Evolutionary conservation across 2,329 filamentous ascomycete genomes (phyloP).

Genomic region (Atkinsonella texensis): DNA sequence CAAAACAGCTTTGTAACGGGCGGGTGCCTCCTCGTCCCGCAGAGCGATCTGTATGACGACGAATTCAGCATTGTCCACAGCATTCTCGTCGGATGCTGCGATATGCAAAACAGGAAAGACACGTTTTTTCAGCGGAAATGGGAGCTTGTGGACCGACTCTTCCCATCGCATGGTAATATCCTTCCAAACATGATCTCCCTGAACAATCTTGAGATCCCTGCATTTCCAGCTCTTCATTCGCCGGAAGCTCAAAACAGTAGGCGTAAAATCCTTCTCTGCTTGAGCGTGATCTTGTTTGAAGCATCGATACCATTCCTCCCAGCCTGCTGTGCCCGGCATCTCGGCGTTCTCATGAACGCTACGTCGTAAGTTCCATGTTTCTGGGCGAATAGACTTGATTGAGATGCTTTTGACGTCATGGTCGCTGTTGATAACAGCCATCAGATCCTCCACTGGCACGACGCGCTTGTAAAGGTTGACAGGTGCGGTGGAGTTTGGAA

Average conservation of each 20-base stretch:
- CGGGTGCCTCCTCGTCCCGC: constrained; percentile 25
- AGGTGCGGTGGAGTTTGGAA: constrained; percentile 33
- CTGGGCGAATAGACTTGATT: constrained; percentile 18
- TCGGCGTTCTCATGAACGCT: constrained; percentile 46
- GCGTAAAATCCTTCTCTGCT: constrained; percentile 28
- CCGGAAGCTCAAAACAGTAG: constrained; percentile 22
- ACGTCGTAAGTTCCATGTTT: constrained; percentile 53
- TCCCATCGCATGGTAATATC: constrained; percentile 39
- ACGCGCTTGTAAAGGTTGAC: constrained; percentile 43
- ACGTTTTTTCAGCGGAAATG: constrained; percentile 47
- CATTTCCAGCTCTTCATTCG: constrained; percentile 34
- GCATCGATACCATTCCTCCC: constrained; percentile 48
- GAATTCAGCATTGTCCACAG: constrained; percentile 30
- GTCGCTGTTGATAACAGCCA: constrained; percentile 23
- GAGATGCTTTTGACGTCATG: constrained; percentile 14
- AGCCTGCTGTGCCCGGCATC: constrained; percentile 42
- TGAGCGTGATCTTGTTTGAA: constrained; percentile 40
- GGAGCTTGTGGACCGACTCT: constrained; percentile 56
- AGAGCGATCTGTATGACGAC: constrained; percentile 44
- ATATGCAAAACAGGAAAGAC: constrained; percentile 57
- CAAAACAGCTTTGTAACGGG: constrained; percentile 31
- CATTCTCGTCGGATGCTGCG: constrained; percentile 30
- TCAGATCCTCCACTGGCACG: constrained; percentile 32
- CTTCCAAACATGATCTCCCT: constrained; percentile 30
- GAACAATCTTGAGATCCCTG: constrained; percentile 24